phyloP scores from a whole-genome alignment of 2,329 filamentous ascomycete genomes.

The Botrytis tulipae region DNA sequence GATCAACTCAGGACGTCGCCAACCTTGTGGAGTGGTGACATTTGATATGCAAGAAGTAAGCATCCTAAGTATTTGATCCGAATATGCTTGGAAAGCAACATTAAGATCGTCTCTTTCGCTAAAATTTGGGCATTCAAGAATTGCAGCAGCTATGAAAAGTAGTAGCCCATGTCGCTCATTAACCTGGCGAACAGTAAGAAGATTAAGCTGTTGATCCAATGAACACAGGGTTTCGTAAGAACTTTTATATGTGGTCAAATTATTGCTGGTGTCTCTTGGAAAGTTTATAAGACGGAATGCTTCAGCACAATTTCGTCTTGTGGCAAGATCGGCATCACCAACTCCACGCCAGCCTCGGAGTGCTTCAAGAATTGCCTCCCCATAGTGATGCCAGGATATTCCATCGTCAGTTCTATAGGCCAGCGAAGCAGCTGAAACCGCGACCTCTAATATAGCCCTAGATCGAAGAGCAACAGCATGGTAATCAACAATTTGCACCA shows the following conservation, averaged over 20 bases:
- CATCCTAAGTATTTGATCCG: not conserved
- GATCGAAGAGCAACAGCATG: constrained; percentile 86
- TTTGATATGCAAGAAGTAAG: constrained; percentile 5
- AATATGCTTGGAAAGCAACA: not conserved
- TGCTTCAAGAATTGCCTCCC: constrained; percentile 63
- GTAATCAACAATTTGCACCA: constrained; percentile 91
- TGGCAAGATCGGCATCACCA: constrained; percentile 72
- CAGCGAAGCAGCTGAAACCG: constrained; percentile 65
- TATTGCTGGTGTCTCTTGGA: not conserved
- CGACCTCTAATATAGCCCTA: constrained; percentile 76
- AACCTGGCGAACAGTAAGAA: constrained; percentile 50
- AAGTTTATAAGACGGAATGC: constrained; percentile 49
- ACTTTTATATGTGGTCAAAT: not conserved
- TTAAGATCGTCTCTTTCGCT: not conserved
- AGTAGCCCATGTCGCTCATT: constrained; percentile 70
- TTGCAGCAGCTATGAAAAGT: constrained; percentile 52
- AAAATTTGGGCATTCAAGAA: constrained; percentile 1
- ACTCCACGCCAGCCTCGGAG: constrained; percentile 85
- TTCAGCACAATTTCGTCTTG: constrained; percentile 68
- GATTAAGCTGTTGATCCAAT: constrained; percentile 23
- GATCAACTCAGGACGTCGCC: constrained; percentile 38
- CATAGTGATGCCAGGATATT: constrained; percentile 52
- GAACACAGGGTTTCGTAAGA: not conserved
- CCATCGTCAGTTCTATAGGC: constrained; percentile 41
- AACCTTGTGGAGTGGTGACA: not conserved